Conservation (phyloP, 2,329 filamentous ascomycete species). For the Chrysoporthe austroafricana region DNA sequence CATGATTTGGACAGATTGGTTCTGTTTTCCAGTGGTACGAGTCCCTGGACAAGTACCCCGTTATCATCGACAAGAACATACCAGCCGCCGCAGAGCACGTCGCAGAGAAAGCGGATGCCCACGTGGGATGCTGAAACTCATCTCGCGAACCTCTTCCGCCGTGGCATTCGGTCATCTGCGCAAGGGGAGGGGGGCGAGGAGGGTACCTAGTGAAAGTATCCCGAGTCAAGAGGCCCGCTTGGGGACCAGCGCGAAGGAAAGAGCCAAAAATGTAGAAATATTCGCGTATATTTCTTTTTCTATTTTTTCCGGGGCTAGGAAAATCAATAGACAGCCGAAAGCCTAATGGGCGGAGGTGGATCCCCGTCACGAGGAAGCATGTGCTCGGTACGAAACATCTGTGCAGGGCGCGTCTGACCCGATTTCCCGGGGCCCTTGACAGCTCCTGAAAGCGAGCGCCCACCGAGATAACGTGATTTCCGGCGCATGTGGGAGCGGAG, state of each 20-base stretch:
- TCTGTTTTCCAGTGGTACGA: constrained; percentile 40
- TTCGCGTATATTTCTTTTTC: not conserved
- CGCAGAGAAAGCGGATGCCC: constrained; percentile 1
- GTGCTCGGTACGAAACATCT: not conserved
- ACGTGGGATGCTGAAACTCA: constrained; percentile 5
- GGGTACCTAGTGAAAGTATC: not conserved
- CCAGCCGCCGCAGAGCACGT: constrained; percentile 3
- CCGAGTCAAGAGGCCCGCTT: not conserved
- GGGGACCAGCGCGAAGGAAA: not conserved
- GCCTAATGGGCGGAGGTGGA: not conserved
- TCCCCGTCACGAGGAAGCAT: not conserved
- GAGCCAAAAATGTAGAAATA: not conserved
- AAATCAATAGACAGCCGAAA: not conserved
- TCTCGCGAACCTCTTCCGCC: not conserved
- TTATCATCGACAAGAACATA: constrained; percentile 29
- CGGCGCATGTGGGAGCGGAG: constrained; percentile 8
- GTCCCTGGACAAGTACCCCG: constrained; percentile 39
- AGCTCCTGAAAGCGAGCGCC: constrained; percentile 3
- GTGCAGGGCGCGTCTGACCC: not conserved
- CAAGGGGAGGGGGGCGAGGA: not conserved
- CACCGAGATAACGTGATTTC: constrained; percentile 24
- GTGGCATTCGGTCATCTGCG: not conserved
- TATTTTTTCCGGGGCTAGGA: not conserved
- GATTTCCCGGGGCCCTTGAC: not conserved
- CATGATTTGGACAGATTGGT: constrained; percentile 33